phyloP scores from a whole-genome alignment of 352 stramenopile species.

The Phytophthora meadii region DNA sequence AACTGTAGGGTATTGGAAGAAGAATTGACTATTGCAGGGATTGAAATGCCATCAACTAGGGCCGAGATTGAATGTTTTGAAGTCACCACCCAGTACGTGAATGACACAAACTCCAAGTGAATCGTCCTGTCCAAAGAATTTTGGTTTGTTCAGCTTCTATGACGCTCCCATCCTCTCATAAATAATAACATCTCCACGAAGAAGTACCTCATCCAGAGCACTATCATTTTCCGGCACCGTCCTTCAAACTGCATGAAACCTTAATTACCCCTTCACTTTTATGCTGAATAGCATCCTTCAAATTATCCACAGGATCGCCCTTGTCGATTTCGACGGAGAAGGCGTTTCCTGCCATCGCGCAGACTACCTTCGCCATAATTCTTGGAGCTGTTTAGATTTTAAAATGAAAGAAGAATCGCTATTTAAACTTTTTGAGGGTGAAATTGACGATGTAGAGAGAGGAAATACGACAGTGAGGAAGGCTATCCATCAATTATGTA shows the following conservation, averaged over 20 bases:
- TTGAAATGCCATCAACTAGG: neutral
- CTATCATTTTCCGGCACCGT: conserved; percentile 4
- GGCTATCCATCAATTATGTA: too few species aligned
- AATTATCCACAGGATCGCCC: neutral
- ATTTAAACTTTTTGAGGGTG: too few species aligned
- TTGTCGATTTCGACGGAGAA: neutral
- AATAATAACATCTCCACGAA: conserved; percentile 10
- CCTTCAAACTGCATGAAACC: neutral
- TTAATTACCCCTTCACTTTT: neutral
- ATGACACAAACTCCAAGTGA: conserved; percentile 15
- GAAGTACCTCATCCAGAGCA: conserved; percentile 12
- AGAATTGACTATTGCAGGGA: neutral
- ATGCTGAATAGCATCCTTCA: conserved; percentile 9
- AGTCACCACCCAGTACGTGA: conserved; percentile 14
- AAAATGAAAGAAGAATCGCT: neutral
- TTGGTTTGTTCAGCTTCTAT: conserved; percentile 18
- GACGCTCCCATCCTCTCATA: conserved; percentile 14
- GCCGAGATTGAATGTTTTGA: neutral
- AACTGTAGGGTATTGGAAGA: neutral
- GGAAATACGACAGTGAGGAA: too few species aligned
- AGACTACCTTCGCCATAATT: neutral
- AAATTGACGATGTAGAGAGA: too few species aligned
- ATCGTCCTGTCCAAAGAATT: conserved; percentile 7
- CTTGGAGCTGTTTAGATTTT: neutral
- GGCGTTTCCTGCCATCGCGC: neutral